phyloP scores from a whole-genome alignment of 2,329 filamentous ascomycete genomes.

The Tolypocladium amazonense region DNA sequence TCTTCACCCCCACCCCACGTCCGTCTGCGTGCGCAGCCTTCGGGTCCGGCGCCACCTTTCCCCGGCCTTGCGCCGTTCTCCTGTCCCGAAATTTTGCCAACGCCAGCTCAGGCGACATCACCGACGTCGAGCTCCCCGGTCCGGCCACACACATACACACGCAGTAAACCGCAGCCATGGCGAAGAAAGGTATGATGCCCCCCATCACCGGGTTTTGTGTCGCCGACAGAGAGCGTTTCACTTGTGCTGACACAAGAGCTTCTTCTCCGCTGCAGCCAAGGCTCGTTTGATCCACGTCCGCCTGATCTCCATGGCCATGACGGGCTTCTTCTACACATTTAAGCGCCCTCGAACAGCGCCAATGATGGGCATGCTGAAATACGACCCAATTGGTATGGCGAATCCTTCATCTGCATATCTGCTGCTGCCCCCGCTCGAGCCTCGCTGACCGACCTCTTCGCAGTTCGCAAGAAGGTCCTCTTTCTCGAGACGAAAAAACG shows the following conservation, averaged over 20 bases:
- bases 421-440: not conserved
- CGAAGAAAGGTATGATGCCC: constrained; percentile 12
- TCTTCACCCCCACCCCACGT: not conserved
- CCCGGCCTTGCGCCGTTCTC: constrained; percentile 1
- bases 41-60: constrained; percentile 7
- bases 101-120: constrained; percentile 1
- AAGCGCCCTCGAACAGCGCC: constrained; percentile 68
- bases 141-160: not conserved
- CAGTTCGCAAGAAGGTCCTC: constrained; percentile 89
- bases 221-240: not conserved
- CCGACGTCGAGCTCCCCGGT: not conserved
- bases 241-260: not conserved
- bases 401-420: not conserved
- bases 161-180: constrained; percentile 8
- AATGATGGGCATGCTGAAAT: constrained; percentile 96
- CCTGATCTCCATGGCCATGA: constrained; percentile 97
- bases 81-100: constrained; percentile 3
- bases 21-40: not conserved
- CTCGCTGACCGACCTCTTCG: not conserved
- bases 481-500: constrained; percentile 90
- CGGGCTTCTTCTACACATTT: constrained; percentile 92
- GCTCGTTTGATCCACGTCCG: constrained; percentile 87
- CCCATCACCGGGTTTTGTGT: not conserved
- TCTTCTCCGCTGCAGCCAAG: constrained; percentile 51
- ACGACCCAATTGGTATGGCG: constrained; percentile 78